A percentile compares a stretch with the other conserved stretches of the same genome.
These are phyloP conservation scores for Rusavskia elegans DNA, from an alignment of 495 filamentous ascomycete species.

Conservation along the genomic window DNA sequence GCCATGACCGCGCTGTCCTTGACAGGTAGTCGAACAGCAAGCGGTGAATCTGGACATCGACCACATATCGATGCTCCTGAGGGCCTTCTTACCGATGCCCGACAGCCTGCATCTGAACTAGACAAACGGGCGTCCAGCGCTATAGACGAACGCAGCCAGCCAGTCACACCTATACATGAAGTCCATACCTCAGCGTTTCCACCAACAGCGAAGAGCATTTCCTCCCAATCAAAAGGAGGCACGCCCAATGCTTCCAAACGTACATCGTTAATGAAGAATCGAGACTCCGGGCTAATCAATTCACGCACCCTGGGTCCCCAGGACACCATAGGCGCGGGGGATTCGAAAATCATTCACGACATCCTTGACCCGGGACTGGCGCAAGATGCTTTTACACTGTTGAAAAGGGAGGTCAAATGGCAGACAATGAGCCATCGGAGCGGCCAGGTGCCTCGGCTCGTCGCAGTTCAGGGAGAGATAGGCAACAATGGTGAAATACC, in stretches of 20 bases:
- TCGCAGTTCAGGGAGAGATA: slow-evolving; percentile 71
- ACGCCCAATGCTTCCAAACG: not conserved
- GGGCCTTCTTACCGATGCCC: too few relatives aligned
- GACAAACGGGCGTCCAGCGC: too few relatives aligned
- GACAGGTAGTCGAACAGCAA: not conserved
- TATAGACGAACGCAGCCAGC: too few relatives aligned
- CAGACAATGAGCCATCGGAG: slow-evolving; percentile 84
- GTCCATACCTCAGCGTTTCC: too few relatives aligned
- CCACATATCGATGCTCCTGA: not conserved
- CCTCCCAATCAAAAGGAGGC: not conserved
- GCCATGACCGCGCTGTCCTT: slow-evolving; percentile 10
- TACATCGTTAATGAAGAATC: slow-evolving; percentile 1
- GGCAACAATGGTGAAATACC: slow-evolving; percentile 62
- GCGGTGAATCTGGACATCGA: not conserved
- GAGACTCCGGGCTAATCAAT: not conserved
- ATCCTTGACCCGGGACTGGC: slow-evolving; percentile 49
- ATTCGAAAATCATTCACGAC: slow-evolving; percentile 59
- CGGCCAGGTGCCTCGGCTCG: slow-evolving; percentile 84
- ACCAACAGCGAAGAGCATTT: not conserved
- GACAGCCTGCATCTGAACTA: too few relatives aligned
- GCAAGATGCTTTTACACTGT: slow-evolving; percentile 45
- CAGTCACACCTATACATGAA: too few relatives aligned
- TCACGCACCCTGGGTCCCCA: slow-evolving; percentile 19
- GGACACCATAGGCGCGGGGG: slow-evolving; percentile 54
- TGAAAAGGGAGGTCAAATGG: slow-evolving; percentile 61